Percentiles rank a stretch among this genome's conserved stretches.
These are phyloP conservation scores for Suillus spraguei DNA, from an alignment of 768 basidiomycete genomes.

Conservation along the genomic window DNA sequence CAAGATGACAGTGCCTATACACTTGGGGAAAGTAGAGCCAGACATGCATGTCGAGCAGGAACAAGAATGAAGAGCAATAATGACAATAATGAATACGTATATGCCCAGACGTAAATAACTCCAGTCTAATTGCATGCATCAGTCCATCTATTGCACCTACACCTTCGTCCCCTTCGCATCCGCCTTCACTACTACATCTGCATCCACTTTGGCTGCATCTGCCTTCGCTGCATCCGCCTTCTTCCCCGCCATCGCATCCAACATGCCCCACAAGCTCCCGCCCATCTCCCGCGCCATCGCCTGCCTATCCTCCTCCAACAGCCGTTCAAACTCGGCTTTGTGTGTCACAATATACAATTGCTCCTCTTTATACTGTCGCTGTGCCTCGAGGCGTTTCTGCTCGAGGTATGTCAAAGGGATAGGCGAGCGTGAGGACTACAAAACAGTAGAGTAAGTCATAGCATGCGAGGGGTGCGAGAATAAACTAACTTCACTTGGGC, in stretches of 20 bases:
- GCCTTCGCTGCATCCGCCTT: conserved; percentile 19
- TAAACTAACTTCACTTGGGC: conserved; percentile 30
- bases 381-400: conserved; percentile 52
- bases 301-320: conserved; percentile 55
- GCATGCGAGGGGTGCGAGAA: neutral
- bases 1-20: neutral
- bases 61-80: conserved; percentile 1
- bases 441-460: neutral
- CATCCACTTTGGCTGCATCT: conserved; percentile 6
- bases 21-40: neutral
- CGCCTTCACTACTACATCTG: too few relatives aligned
- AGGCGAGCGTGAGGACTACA: conserved; percentile 30
- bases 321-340: conserved; percentile 50
- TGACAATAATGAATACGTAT: neutral
- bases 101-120: conserved; percentile 1
- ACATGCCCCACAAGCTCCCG: conserved; percentile 40
- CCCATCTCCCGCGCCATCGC: conserved; percentile 50
- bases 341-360: conserved; percentile 53
- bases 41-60: neutral
- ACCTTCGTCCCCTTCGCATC: neutral
- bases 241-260: conserved; percentile 27
- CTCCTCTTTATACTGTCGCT: conserved; percentile 53
- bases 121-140: conserved; percentile 1
- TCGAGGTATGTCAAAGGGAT: conserved; percentile 55
- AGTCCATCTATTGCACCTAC: conserved; percentile 6